Evolutionary conservation across 1,284 basidiomycete genomes (phyloP), one percentile per base, ranked within the genome.

Genomic region (Xanthoconium separans): DNA sequence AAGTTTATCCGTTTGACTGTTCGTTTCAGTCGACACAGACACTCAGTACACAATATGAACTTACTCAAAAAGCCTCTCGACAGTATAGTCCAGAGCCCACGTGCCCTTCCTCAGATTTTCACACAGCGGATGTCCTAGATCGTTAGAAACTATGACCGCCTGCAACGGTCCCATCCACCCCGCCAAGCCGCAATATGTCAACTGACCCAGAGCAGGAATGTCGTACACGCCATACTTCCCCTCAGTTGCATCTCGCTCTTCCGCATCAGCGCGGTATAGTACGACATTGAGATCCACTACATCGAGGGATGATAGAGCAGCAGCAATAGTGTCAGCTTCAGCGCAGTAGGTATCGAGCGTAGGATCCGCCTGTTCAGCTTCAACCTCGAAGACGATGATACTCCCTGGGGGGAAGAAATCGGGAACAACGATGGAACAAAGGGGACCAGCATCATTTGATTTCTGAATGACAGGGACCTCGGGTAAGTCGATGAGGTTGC

Each of bases 81-180:
- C 75, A 13, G 91, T 79, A 64, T 97, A 97, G 68, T 96, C 91
- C 61, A 96, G 73, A 4, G 95, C 88, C 95, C 95, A 98, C 12
- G 79, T 79, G 7, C 95, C 95, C 45, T 89, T 79, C 55, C 95
- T 81, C 52, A 98, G 71, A 70, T 98, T 92, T 10, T 77, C 85
- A 64, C 93, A 96, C 6, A 98, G 77, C 0, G 93, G 82, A 70
- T 97, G 93, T 0, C 95, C 95, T 8, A 98, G 80, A 67, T 98
- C 94, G 69, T 97, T 98, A 65, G 84, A 82, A 57, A 79, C 77
- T 82, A 95, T 94, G 65, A 97, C 84, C 56, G 85, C 82, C 40
- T 83, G 79, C 50, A 98, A 75, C 0, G 87, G 86, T 59, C 89
- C 84, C 93, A 98, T 97, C 93, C 94, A 98, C 2, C 95, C 95